Percentiles rank a stretch among this genome's conserved stretches.
Evolutionary conservation across 106 monocot species (phyloP).

Genomic region (Alisma plantagoaquatica): DNA sequence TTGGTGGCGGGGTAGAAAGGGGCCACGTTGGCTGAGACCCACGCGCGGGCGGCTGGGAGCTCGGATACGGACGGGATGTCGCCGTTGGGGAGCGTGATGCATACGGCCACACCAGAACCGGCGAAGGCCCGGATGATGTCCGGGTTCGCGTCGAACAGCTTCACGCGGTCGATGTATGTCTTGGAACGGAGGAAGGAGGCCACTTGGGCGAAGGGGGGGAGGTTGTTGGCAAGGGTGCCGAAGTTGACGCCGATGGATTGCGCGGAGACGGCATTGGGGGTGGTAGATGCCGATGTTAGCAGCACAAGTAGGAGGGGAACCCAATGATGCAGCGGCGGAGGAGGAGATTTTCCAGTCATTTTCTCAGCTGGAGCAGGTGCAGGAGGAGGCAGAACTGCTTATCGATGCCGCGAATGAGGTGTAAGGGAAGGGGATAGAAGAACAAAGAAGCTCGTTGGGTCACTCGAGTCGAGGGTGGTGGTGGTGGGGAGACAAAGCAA

Average conservation of each 20-base stretch:
- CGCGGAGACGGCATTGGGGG: neutral
- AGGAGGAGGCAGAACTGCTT: no score
- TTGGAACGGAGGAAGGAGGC: constrained; percentile 52
- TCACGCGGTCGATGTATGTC: constrained; percentile 67
- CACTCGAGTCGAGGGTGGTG: no score
- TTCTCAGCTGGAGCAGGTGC: no score
- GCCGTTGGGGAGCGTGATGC: constrained; percentile 54
- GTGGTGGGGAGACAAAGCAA: no score
- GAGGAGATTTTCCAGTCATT: neutral
- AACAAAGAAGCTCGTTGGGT: no score
- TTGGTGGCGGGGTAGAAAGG: constrained; percentile 81
- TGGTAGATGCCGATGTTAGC: constrained; percentile 5
- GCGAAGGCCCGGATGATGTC: constrained; percentile 83
- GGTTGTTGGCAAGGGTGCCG: constrained; percentile 68
- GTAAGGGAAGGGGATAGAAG: no score
- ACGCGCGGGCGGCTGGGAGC: constrained; percentile 27
- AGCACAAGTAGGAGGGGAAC: constrained; percentile 1
- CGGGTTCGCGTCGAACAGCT: constrained; percentile 82
- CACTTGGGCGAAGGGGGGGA: constrained; percentile 64
- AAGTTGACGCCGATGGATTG: constrained; percentile 84
- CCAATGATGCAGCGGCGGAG: neutral
- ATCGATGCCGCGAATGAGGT: no score
- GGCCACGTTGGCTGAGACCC: constrained; percentile 52
- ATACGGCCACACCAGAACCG: constrained; percentile 39
- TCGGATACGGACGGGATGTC: constrained; percentile 54